A percentile compares a stretch with the other conserved stretches of the same genome.
Evolutionary conservation across 768 basidiomycete species (phyloP).

Genomic region (Lentinula detonsa): DNA sequence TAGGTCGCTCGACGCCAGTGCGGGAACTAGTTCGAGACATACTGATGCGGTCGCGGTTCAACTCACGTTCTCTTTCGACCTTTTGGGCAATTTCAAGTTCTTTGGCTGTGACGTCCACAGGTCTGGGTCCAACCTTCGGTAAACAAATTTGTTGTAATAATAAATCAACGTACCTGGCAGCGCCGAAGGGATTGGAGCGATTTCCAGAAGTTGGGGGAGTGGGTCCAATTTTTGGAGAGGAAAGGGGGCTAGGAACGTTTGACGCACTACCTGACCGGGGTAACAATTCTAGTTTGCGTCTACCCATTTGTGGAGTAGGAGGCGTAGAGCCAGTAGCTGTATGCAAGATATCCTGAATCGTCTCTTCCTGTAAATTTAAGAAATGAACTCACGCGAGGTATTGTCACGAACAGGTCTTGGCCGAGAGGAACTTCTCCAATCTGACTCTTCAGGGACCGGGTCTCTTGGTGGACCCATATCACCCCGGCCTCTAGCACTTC

Average conservation of each 20-base stretch:
- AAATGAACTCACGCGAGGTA: constrained; percentile 53
- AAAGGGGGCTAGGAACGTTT: constrained; percentile 65
- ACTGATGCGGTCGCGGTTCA: constrained; percentile 43
- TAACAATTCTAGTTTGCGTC: constrained; percentile 80
- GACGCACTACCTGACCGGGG: constrained; percentile 71
- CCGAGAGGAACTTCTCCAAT: constrained; percentile 60
- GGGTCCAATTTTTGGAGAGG: constrained; percentile 67
- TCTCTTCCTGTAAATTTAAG: constrained; percentile 6
- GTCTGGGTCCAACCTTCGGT: constrained; percentile 27
- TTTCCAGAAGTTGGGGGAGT: constrained; percentile 26
- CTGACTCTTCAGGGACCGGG: constrained; percentile 47
- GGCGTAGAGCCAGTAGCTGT: constrained; percentile 69
- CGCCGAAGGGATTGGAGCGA: constrained; percentile 79
- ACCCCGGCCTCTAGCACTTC: constrained; percentile 40
- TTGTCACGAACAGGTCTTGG: constrained; percentile 37
- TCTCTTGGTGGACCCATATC: constrained; percentile 54
- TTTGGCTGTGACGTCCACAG: constrained; percentile 74
- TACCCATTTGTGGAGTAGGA: constrained; percentile 73
- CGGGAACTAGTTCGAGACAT: constrained; percentile 51
- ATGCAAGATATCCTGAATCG: neutral
- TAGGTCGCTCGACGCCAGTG: constrained; percentile 40
- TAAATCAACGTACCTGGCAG: constrained; percentile 54
- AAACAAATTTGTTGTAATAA: neutral
- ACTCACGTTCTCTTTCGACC: constrained; percentile 61
- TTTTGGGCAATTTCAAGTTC: constrained; percentile 74